A percentile compares a stretch with the other conserved stretches of the same genome.
Conservation (phyloP, 768 basidiomycete species). For the Tephrocybe sp. region DNA sequence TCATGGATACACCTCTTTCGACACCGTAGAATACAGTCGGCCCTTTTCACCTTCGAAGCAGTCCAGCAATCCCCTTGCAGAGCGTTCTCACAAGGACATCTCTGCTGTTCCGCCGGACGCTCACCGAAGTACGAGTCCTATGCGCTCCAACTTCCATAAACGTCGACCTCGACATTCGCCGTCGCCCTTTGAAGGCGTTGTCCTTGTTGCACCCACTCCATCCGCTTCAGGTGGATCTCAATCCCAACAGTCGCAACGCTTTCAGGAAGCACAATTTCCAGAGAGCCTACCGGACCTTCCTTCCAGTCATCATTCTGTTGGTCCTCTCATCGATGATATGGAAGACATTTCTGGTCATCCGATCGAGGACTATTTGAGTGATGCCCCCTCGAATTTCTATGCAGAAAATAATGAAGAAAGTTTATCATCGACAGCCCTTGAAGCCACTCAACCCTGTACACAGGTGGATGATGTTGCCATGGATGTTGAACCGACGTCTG, state of each 20-base stretch:
- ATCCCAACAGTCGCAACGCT: constrained; percentile 22
- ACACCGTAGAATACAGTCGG: constrained; percentile 39
- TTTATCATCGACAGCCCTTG: constrained; percentile 8
- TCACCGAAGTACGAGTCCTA: constrained; percentile 1
- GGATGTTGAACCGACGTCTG: constrained; percentile 4
- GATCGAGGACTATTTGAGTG: constrained; percentile 31
- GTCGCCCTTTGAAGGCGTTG: constrained; percentile 15
- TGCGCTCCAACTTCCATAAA: constrained; percentile 3
- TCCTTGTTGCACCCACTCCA: constrained; percentile 56
- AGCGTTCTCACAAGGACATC: constrained; percentile 36
- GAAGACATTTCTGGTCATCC: constrained; percentile 21
- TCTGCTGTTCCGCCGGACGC: not conserved
- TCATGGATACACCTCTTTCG: constrained; percentile 42
- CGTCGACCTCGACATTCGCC: constrained; percentile 7
- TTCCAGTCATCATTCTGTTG: constrained; percentile 12
- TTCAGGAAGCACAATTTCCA: constrained; percentile 22
- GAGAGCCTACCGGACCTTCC: constrained; percentile 21
- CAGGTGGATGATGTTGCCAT: constrained; percentile 22
- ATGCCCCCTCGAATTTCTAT: constrained; percentile 36
- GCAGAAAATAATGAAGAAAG: constrained; percentile 23
- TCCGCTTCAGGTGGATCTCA: constrained; percentile 41
- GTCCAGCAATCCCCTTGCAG: constrained; percentile 57
- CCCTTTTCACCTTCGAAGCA: constrained; percentile 45
- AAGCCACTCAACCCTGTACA: constrained; percentile 33
- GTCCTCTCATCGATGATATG: not conserved